Base-by-base conservation (phyloP, 805 yeast species). In the Spathaspora arborariae region DNA sequence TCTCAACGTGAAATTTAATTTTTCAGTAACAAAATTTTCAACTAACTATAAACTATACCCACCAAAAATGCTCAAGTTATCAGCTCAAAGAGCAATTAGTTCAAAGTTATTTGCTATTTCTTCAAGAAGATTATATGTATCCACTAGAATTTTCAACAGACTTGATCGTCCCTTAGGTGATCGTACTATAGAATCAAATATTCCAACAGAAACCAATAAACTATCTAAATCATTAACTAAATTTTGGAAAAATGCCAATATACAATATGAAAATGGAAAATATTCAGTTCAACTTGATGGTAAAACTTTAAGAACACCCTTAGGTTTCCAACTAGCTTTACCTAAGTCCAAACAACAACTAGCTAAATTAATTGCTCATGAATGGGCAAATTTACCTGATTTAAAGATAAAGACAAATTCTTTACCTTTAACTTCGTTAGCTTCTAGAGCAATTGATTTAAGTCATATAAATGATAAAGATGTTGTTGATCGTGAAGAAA, bases 381-480 rank as follows among this genome's bases (percentile, higher is more conserved):
- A 94, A 67, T 94, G 99, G 99, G 75, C 80, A 46, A 77, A 78
- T 36, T 68, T 94, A 47, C 79, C 92, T 2, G 75, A 76, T 47
- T 73, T 84, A 50, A 67, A 65, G 51, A 79, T 91, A 56, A 86
- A 85, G 63, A 84, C 90, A 15, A 88, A 85, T 59, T 70, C 86
- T 34, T 74, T 94, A 38, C 98, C 98, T 0, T 67, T 94, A 50
- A 94, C 99, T 0, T 88, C 97, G 0, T 67, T 94, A 45, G 83
- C 86, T 4, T 82, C 97, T 1, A 76, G 99, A 52, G 88, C 96
- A 13, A 80, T 94, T 41, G 99, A 94, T 63, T 68, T 94, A 54
- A 48, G 48, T 4, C 56, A 55, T 11, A 65, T 67, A 46, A 62
- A 62, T 48, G 35, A 54, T 8, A 65, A 67, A 48, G 60, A 62